Conservation (phyloP, 78 protist species). For the Diacronema lutheri region DNA sequence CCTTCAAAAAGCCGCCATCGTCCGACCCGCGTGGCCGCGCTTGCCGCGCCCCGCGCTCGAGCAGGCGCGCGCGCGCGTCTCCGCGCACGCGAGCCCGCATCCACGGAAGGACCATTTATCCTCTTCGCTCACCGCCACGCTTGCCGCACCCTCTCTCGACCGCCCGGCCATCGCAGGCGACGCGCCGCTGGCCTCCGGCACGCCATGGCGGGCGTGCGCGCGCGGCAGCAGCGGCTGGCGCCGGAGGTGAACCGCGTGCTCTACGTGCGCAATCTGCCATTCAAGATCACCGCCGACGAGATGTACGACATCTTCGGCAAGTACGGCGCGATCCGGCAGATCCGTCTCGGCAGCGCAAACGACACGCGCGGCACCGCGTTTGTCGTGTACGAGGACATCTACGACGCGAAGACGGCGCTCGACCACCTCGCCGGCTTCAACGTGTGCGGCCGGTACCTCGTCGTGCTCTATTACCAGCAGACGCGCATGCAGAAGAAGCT, state of each 20-base stretch:
- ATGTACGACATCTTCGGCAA: slow-evolving; percentile 93
- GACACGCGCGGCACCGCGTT: slow-evolving; percentile 95
- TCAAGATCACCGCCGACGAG: slow-evolving; percentile 85
- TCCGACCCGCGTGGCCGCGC: too few species aligned
- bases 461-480: slow-evolving; percentile 80
- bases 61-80: too few species aligned
- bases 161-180: neutral
- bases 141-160: too few species aligned
- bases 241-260: slow-evolving; percentile 93
- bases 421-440: slow-evolving; percentile 93
- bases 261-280: slow-evolving; percentile 87
- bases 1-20: too few species aligned
- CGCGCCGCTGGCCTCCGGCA: too few species aligned
- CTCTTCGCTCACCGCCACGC: too few species aligned
- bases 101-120: too few species aligned
- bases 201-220: slow-evolving; percentile 18
- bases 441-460: slow-evolving; percentile 81
- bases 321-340: slow-evolving; percentile 94
- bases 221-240: slow-evolving; percentile 65
- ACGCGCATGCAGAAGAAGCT: slow-evolving; percentile 49
- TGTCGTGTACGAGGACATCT: slow-evolving; percentile 95
- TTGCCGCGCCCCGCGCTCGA: too few species aligned
- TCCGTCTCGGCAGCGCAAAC: slow-evolving; percentile 81
- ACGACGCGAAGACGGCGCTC: slow-evolving; percentile 94
- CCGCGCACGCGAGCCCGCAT: too few species aligned